phyloP scores from a whole-genome alignment of 108 stramenopile species.

The Parietichytrium sp. region DNA sequence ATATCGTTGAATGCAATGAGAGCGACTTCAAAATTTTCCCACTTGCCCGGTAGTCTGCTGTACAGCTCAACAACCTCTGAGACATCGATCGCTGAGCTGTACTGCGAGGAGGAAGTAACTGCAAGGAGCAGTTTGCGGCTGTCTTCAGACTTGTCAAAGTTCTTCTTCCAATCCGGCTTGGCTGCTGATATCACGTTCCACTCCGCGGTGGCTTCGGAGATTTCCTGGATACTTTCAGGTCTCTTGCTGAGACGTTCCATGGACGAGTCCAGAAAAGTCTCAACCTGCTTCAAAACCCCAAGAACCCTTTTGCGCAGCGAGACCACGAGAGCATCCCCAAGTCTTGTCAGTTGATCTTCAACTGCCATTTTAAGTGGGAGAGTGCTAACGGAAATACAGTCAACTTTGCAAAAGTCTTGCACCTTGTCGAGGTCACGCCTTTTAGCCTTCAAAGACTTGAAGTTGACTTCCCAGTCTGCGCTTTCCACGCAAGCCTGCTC shows the following conservation, averaged over 20 bases:
- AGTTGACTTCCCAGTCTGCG: constrained; percentile 51
- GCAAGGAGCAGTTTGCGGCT: constrained; percentile 46
- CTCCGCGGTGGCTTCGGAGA: constrained; percentile 56
- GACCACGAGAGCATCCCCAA: constrained; percentile 57
- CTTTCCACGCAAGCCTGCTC: constrained; percentile 23
- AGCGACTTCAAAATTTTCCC: constrained; percentile 63
- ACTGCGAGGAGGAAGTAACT: constrained; percentile 52
- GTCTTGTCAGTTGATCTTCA: constrained; percentile 57
- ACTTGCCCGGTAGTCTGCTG: constrained; percentile 53
- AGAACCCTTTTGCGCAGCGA: constrained; percentile 52
- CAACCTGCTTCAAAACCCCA: constrained; percentile 52
- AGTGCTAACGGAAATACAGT: constrained; percentile 59
- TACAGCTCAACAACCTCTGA: constrained; percentile 37
- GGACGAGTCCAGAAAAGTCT: constrained; percentile 50
- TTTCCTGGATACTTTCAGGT: constrained; percentile 61
- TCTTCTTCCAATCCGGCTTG: constrained; percentile 32
- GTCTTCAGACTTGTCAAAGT: constrained; percentile 30
- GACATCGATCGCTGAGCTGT: constrained; percentile 46
- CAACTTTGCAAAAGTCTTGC: constrained; percentile 58
- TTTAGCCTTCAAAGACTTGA: constrained; percentile 50
- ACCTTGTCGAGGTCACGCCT: constrained; percentile 63
- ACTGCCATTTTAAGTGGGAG: constrained; percentile 56
- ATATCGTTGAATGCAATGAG: constrained; percentile 66
- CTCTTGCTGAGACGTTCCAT: constrained; percentile 51
- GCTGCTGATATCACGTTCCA: constrained; percentile 54